Evolutionary conservation across 257 asterid species (phyloP).

Genomic region (Primulina tabacum): DNA sequence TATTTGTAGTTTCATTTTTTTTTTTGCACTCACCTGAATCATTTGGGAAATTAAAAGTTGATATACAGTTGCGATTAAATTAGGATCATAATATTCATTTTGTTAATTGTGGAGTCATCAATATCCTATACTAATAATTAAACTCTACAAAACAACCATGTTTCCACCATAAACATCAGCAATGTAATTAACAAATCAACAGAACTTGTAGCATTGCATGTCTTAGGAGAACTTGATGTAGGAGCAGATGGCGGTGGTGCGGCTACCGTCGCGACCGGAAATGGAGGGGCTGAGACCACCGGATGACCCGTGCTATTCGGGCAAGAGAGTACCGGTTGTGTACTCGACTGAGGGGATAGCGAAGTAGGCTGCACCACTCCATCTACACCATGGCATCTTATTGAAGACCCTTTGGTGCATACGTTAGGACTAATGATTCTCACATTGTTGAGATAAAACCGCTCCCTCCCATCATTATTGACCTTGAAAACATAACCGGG

Average conservation of each 20-base stretch:
- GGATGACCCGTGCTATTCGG: constrained; percentile 4
- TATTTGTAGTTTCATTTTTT: no score
- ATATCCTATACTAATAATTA: neutral
- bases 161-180: constrained; percentile 7
- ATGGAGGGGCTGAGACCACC: constrained; percentile 21
- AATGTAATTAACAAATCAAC: constrained; percentile 6
- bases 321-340: constrained; percentile 17
- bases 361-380: constrained; percentile 40
- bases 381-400: constrained; percentile 81
- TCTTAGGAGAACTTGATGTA: constrained; percentile 16
- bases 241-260: neutral
- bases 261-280: neutral
- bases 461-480: constrained; percentile 41
- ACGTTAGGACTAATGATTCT: constrained; percentile 59
- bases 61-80: neutral
- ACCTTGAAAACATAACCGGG: constrained; percentile 49
- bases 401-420: constrained; percentile 45
- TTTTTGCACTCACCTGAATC: neutral
- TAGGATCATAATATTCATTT: neutral
- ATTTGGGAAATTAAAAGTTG: neutral
- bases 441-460: constrained; percentile 58
- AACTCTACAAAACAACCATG: neutral
- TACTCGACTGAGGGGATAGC: constrained; percentile 21
- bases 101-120: neutral
- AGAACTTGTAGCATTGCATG: neutral